phyloP scores from a whole-genome alignment of 83 land plant species.

The Larix sibirica region DNA sequence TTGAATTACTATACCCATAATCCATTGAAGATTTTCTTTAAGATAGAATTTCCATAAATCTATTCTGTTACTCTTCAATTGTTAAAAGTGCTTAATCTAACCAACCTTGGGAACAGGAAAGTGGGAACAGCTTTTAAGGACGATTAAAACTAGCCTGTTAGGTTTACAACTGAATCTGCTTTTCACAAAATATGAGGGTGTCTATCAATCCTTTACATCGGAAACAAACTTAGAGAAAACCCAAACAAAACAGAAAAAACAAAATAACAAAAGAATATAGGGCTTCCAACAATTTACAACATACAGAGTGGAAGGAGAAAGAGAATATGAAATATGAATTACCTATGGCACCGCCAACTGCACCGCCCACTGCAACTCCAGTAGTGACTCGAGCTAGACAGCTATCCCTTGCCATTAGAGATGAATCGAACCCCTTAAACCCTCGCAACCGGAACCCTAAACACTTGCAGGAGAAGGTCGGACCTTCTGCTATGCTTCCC shows the following conservation, averaged over 20 bases:
- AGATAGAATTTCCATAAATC: no score
- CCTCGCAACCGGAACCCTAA: background rate
- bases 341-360: constrained; percentile 70
- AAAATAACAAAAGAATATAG: background rate
- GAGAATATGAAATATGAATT: background rate
- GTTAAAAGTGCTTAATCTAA: no score
- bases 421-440: background rate
- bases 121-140: no score
- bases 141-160: no score
- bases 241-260: background rate
- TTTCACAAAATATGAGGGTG: no score
- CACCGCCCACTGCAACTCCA: constrained; percentile 67
- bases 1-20: no score
- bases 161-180: no score
- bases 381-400: constrained; percentile 49
- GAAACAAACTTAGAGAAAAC: background rate
- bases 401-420: constrained; percentile 58
- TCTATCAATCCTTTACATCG: background rate
- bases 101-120: no score
- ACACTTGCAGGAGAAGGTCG: background rate
- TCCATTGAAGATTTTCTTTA: no score
- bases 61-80: no score
- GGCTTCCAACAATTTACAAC: background rate
- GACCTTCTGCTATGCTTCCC: background rate
- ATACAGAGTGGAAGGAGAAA: constrained; percentile 6